phyloP scores from a whole-genome alignment of 106 monocot genomes.

The Allium sativum region DNA sequence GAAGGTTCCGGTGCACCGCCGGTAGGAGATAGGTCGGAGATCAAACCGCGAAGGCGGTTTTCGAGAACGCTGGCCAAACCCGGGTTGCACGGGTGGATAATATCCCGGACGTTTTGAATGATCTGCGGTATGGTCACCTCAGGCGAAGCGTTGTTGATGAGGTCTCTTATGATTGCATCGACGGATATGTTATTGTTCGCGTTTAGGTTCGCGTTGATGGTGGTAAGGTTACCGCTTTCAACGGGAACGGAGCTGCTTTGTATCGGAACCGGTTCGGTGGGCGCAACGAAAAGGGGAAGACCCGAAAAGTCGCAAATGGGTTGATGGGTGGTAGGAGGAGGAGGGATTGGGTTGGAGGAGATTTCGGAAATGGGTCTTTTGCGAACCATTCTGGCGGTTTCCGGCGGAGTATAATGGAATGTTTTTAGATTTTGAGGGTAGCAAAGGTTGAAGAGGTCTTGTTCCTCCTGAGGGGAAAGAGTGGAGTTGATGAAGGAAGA shows the following conservation, averaged over 20 bases:
- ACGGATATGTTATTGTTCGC: conserved; percentile 12
- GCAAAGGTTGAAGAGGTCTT: conserved; percentile 13
- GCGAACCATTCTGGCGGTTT: conserved; percentile 3
- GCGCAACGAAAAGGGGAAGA: conserved; percentile 58
- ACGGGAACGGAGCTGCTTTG: background rate
- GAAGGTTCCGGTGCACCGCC: conserved; percentile 2
- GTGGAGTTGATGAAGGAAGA: conserved; percentile 4
- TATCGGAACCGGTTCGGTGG: background rate
- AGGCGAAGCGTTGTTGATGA: conserved; percentile 39
- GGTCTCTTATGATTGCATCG: conserved; percentile 74
- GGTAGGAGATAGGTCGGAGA: background rate
- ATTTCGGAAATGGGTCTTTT: conserved; percentile 8
- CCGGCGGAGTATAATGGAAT: background rate
- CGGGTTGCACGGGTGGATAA: conserved; percentile 90
- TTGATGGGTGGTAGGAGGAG: conserved; percentile 18
- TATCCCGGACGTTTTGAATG: conserved; percentile 73
- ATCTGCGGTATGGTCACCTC: conserved; percentile 67
- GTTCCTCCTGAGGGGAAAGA: conserved; percentile 9
- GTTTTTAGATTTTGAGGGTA: conserved; percentile 19
- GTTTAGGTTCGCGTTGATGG: background rate
- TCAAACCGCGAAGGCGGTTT: conserved; percentile 60
- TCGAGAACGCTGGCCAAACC: conserved; percentile 64
- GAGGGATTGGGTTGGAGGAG: conserved; percentile 7
- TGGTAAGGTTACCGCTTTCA: background rate
- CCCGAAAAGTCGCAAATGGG: conserved; percentile 56